Base-by-base conservation (phyloP, 306 rosid species). In the Styphnolobium japonicum region DNA sequence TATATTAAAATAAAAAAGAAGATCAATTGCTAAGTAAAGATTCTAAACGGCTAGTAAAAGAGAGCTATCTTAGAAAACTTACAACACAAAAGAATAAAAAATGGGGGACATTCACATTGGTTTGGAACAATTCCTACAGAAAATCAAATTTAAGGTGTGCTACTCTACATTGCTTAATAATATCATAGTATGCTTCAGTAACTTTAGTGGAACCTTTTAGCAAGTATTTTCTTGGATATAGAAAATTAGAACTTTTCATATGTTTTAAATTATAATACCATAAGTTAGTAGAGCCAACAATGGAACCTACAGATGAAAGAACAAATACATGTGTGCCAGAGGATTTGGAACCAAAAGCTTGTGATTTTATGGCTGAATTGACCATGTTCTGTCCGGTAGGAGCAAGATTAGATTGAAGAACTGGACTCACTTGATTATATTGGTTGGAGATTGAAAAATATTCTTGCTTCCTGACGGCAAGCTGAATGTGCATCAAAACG, bases 271-370 rank as follows among this genome's bases (percentile, higher is more conserved):
- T 82, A 33, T 45, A 25, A 66, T 88, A 94, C 98, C 97, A 91
- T 36, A 91, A 82, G 67, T 91, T 88, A 39, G 98, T 88, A 57
- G 97, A 84, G 70, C 98, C 97, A 73, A 94, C 89, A 40, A 87
- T 4, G 15, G 92, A 84, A 73, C 89, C 79, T 21, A 73, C 43
- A 11, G 88, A 73, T 58, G 90, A 87, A 73, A 55, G 83, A 87
- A 74, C 86, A 73, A 93, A 73, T 31, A 82, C 15, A 37, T 94
- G 86, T 71, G 89, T 48, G 49, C 42, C 71, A 56, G 83, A 72
- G 60, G 80, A 72, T 65, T 78, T 83, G 46, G 80, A 65, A 56
- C 91, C 86, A 65, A 81, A 76, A 53, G 90, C 67, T 49, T 87
- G 94, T 67, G 90, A 79, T 81, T 82, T 88, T 48, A 80, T 64